phyloP scores from a whole-genome alignment of 2,329 filamentous ascomycete genomes.

The Sporothrix sp. region DNA sequence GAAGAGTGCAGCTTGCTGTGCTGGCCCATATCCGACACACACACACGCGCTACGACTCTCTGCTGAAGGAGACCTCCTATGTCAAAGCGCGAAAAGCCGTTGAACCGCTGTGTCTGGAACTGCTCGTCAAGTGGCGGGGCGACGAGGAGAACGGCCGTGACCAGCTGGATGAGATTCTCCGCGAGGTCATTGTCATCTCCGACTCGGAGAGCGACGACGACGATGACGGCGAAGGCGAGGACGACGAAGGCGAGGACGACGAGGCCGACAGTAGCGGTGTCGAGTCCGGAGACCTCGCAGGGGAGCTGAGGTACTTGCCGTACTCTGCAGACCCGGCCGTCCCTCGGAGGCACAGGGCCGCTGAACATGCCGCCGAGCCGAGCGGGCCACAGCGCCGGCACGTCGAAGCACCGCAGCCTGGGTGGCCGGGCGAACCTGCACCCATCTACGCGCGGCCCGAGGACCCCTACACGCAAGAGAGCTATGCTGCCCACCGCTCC shows the following conservation, averaged over 20 bases:
- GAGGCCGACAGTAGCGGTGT: conserved; percentile 20
- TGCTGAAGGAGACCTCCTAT: conserved; percentile 49
- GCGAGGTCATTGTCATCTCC: conserved; percentile 58
- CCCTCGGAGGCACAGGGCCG: background rate
- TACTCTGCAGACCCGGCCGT: background rate
- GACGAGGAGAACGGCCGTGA: conserved; percentile 60
- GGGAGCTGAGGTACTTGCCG: background rate
- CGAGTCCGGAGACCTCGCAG: conserved; percentile 11
- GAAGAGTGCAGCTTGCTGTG: conserved; percentile 54
- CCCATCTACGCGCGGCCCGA: background rate
- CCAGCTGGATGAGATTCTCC: conserved; percentile 56
- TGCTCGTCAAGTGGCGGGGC: conserved; percentile 62
- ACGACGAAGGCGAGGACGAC: conserved; percentile 30
- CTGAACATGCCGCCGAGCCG: background rate
- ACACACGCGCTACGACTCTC: conserved; percentile 55
- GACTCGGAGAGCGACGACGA: conserved; percentile 43
- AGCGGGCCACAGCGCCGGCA: background rate
- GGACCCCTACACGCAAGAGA: background rate
- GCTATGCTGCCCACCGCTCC: background rate
- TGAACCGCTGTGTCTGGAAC: conserved; percentile 50
- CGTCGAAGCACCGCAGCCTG: background rate
- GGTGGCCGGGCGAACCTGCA: background rate
- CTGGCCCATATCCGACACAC: conserved; percentile 57
- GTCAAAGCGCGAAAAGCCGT: conserved; percentile 51
- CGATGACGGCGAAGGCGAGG: conserved; percentile 36